Evolutionary conservation across 345 rosid species (phyloP).

Genomic region (Corchorus capsularis): DNA sequence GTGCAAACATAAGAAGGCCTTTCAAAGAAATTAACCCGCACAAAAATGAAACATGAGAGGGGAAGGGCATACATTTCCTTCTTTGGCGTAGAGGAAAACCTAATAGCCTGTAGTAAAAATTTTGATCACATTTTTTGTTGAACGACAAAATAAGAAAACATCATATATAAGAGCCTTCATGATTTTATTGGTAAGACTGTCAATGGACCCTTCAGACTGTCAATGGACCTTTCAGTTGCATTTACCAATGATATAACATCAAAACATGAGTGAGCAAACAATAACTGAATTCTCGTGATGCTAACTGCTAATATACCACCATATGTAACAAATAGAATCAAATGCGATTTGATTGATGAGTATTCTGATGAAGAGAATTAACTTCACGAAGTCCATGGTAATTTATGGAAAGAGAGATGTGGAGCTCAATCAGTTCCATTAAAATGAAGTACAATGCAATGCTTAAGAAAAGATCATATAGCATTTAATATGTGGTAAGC

Average conservation of each 20-base stretch:
- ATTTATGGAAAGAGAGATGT: background rate
- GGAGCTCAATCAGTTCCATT: background rate
- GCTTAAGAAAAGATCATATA: background rate
- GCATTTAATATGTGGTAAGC: conserved; percentile 1
- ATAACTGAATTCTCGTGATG: background rate
- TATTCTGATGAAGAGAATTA: background rate
- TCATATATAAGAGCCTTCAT: background rate
- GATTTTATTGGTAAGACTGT: background rate
- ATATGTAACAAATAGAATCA: background rate
- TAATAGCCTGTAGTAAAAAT: conserved; percentile 58
- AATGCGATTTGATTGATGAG: background rate
- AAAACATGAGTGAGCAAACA: background rate
- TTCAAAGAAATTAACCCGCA: conserved; percentile 8
- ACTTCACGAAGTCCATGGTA: background rate
- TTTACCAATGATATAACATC: background rate
- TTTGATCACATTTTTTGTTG: conserved; percentile 4
- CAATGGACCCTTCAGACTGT: background rate
- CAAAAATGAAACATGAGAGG: background rate
- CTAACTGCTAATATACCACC: background rate
- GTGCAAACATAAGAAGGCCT: background rate
- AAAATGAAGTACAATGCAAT: background rate
- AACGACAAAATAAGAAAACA: background rate
- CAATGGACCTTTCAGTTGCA: conserved; percentile 6
- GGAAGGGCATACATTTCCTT: conserved; percentile 51
- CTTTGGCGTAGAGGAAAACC: conserved; percentile 64